Evolutionary conservation across 2,329 filamentous ascomycete genomes (phyloP), one percentile per base, ranked within the genome.

Genomic region (Colletotrichum coccodes): DNA sequence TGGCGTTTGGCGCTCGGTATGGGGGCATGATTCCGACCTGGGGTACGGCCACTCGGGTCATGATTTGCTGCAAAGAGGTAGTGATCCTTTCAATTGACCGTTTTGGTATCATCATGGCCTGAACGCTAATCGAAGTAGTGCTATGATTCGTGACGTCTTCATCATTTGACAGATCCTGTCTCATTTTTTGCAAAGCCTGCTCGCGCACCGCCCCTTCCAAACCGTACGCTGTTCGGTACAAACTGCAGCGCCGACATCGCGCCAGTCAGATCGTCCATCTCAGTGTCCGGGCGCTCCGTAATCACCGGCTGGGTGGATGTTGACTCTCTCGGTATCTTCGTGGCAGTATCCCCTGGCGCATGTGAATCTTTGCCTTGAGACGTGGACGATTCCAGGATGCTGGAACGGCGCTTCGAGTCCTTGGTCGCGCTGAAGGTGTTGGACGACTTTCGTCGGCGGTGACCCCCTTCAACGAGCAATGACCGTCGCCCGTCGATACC

Each of bases 401-500:
- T 81, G 9, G 76, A 75, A 14, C 76, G 76, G 28, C 78, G 77
- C 49, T 75, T 74, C 36, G 77, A 70, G 50, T 76, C 77, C 62
- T 79, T 82, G 47, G 75, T 73, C 57, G 76, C 72, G 46, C 75
- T 74, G 58, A 73, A 49, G 64, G 75, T 61, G 60, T 78, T 73
- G n/a, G 85, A 85, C 3, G 86, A 87, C 61, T 82, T 83, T 56
- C 83, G 79, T 47, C 84, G 82, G 65, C 82, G 82, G 72, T 85
- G 83, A 6, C 82, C 80, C 12, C 81, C 79, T n/a, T 91, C 87
- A 56, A 89, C 84, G 14, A 98, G 84, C 80, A 99, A 89, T 21
- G 94, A 97, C 49, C 86, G 90, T 59, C 93, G 89, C 54, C 91
- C 91, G 75, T 98, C 95, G 70, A 98, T 93, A n/a, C 96, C 96